These are phyloP conservation scores for Mycena floridula DNA, from an alignment of 768 basidiomycete genomes.

Conservation along the genomic window DNA sequence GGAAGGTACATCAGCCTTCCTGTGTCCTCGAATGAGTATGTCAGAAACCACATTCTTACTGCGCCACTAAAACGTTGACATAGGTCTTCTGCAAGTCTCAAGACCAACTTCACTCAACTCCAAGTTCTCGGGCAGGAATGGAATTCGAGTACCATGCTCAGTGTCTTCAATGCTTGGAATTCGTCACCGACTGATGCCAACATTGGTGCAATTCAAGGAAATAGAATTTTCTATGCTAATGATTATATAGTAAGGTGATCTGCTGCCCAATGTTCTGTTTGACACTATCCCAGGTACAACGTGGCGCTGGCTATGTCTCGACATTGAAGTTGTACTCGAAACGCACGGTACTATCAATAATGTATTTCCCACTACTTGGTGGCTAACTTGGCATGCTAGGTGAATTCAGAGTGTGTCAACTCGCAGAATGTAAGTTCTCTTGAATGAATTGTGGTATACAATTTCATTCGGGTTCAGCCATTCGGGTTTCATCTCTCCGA, in stretches of 20 bases:
- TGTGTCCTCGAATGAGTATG: constrained; percentile 38
- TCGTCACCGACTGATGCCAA: constrained; percentile 10
- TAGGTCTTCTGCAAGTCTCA: constrained; percentile 36
- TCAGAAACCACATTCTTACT: constrained; percentile 40
- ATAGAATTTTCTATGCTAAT: constrained; percentile 21
- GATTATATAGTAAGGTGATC: constrained; percentile 47
- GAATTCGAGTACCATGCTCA: constrained; percentile 23
- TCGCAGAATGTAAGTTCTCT: constrained; percentile 43
- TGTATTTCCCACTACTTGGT: too few relatives aligned
- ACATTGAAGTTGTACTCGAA: constrained; percentile 60
- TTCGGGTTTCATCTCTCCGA: constrained; percentile 70
- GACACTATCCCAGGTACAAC: constrained; percentile 42
- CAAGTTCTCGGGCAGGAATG: constrained; percentile 32
- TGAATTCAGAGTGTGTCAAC: constrained; percentile 64
- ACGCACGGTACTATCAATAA: too few relatives aligned
- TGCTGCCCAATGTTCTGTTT: not conserved
- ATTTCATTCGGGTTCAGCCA: constrained; percentile 33
- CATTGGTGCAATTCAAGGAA: constrained; percentile 14
- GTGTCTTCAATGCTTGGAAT: constrained; percentile 20
- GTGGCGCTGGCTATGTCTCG: constrained; percentile 53
- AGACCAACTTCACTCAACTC: constrained; percentile 36
- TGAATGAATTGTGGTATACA: not conserved
- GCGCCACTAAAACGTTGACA: not conserved
- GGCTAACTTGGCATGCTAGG: too few relatives aligned
- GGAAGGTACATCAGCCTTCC: constrained; percentile 67